These are phyloP conservation scores for Bipolaris victoriae DNA, from an alignment of 2,329 filamentous ascomycete species.

Conservation along the genomic window DNA sequence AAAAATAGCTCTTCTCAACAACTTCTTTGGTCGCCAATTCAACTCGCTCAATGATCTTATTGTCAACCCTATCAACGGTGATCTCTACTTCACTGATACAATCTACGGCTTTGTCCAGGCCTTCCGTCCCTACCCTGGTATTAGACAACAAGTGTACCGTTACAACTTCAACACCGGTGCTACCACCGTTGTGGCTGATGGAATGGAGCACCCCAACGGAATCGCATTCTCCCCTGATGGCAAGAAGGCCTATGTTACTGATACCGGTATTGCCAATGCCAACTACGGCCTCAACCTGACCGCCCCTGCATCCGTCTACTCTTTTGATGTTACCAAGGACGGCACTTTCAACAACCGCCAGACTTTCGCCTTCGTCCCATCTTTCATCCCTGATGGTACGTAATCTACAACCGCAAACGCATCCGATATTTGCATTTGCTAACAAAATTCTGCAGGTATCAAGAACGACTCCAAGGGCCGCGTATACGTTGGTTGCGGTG, in stretches of 20 bases:
- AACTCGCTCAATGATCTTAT: constrained; percentile 51
- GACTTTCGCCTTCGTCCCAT: constrained; percentile 28
- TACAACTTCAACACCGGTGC: constrained; percentile 50
- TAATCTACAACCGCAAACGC: neutral
- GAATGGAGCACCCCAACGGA: constrained; percentile 49
- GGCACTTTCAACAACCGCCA: constrained; percentile 33
- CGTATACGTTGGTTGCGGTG: constrained; percentile 59
- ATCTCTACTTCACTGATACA: constrained; percentile 58
- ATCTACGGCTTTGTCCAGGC: constrained; percentile 35
- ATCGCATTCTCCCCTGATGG: constrained; percentile 52
- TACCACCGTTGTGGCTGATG: constrained; percentile 48
- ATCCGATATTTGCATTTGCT: constrained; percentile 3
- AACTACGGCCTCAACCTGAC: constrained; percentile 31
- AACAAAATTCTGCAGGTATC: constrained; percentile 17
- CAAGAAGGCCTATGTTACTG: constrained; percentile 52
- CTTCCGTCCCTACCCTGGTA: constrained; percentile 33
- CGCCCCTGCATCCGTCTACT: constrained; percentile 31
- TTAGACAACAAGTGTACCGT: constrained; percentile 47
- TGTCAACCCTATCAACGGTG: constrained; percentile 46
- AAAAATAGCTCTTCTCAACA: constrained; percentile 45
- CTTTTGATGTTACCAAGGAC: constrained; percentile 27
- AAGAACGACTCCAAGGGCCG: constrained; percentile 54
- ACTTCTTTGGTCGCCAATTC: constrained; percentile 55
- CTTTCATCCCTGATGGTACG: constrained; percentile 29
- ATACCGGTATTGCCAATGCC: constrained; percentile 41